phyloP scores from a whole-genome alignment of 805 yeast genomes.

The Saccharomycopsis fibuligera region DNA sequence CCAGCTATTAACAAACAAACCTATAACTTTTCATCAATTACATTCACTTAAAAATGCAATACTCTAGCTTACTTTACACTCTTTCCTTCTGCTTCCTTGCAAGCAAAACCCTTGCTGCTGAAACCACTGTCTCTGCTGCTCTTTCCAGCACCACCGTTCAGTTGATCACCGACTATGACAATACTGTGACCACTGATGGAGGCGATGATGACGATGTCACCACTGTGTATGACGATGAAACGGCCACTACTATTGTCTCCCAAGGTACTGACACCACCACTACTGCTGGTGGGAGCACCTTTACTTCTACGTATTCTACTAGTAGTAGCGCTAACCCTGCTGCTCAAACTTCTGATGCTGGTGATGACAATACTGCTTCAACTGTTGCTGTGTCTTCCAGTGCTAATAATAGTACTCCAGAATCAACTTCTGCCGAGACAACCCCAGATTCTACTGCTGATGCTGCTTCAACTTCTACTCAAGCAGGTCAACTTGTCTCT shows the following conservation, averaged over 20 bases:
- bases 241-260: slow-evolving; percentile 26
- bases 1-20: too few species aligned
- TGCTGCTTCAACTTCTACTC: slow-evolving; percentile 15
- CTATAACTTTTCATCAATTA: too few species aligned
- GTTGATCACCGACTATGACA: slow-evolving; percentile 28
- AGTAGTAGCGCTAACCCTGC: slow-evolving; percentile 8
- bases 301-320: slow-evolving; percentile 14
- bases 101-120: slow-evolving; percentile 26
- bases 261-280: slow-evolving; percentile 20
- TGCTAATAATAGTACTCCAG: slow-evolving; percentile 21
- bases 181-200: slow-evolving; percentile 4
- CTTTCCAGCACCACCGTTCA: slow-evolving; percentile 25
- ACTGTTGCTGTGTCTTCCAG: slow-evolving; percentile 17
- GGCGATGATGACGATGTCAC: slow-evolving; percentile 23
- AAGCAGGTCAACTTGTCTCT: slow-evolving; percentile 13
- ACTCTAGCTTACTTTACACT: slow-evolving; percentile 28
- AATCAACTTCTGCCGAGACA: slow-evolving; percentile 19
- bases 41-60: slow-evolving; percentile 25
- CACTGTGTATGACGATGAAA: slow-evolving; percentile 28
- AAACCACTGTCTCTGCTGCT: slow-evolving; percentile 21
- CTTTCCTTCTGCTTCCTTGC: slow-evolving; percentile 26
- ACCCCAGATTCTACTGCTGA: slow-evolving; percentile 5
- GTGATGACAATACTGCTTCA: slow-evolving; percentile 16
- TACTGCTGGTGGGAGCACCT: slow-evolving; percentile 8
- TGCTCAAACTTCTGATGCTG: slow-evolving; percentile 18